These are phyloP conservation scores for Thermothielavioides terrestris DNA, from an alignment of 495 filamentous ascomycete species.

Conservation along the genomic window DNA sequence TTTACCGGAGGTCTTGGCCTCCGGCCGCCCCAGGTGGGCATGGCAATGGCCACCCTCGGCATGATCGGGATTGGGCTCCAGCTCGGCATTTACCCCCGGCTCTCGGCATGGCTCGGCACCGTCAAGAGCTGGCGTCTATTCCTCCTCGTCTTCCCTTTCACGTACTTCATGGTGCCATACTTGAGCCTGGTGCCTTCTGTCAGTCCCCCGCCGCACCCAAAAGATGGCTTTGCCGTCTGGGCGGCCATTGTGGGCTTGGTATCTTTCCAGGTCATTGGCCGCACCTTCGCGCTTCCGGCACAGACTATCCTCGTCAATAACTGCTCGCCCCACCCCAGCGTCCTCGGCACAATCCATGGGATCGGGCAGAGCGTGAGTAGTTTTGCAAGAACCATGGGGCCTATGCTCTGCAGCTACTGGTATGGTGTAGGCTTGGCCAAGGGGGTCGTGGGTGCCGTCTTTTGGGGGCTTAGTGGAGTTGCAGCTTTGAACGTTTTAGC, in stretches of 20 bases:
- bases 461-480: slow-evolving; percentile 60
- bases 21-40: slow-evolving; percentile 62
- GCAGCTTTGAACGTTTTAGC: slow-evolving; percentile 53
- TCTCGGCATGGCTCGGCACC: slow-evolving; percentile 61
- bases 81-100: slow-evolving; percentile 63
- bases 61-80: slow-evolving; percentile 69
- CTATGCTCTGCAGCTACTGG: slow-evolving; percentile 59
- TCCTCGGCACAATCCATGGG: slow-evolving; percentile 76
- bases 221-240: slow-evolving; percentile 61
- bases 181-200: slow-evolving; percentile 60
- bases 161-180: slow-evolving; percentile 65
- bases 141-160: slow-evolving; percentile 62
- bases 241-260: slow-evolving; percentile 56
- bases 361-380: slow-evolving; percentile 66
- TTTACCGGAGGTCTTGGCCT: slow-evolving; percentile 80
- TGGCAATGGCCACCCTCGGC: slow-evolving; percentile 71
- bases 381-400: slow-evolving; percentile 65
- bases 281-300: slow-evolving; percentile 75
- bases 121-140: slow-evolving; percentile 58
- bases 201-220: slow-evolving; percentile 50
- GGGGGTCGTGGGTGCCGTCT: slow-evolving; percentile 68
- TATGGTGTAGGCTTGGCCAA: slow-evolving; percentile 62
- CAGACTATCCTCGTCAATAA: slow-evolving; percentile 78
- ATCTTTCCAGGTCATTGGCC: slow-evolving; percentile 62
- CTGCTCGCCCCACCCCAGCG: slow-evolving; percentile 69